Base-by-base conservation (phyloP, 176 grass and related monocot species). In the Aegilops bicornis region DNA sequence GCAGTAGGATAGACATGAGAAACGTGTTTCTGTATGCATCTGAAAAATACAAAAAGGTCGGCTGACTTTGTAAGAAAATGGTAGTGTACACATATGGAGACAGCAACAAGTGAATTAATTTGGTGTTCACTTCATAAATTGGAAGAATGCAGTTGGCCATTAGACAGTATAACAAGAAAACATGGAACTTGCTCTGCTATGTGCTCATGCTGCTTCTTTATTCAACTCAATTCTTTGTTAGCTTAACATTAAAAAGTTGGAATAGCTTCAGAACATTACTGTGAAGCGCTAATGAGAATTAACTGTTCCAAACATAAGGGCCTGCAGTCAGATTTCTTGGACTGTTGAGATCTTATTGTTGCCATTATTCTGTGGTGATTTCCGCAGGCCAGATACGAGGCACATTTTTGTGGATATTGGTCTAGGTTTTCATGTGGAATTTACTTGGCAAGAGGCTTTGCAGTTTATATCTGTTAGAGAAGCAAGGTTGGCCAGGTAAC, bases 341-440 rank as follows among this genome's bases (percentile, higher is more conserved):
- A n/a, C 60, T 80, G 1, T 32, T 79, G 14, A 87, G 42, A 36
- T 58, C 1, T 74, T 59, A 66, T 15, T 17, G 7, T 72, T 66
- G 20, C 47, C 20, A 4, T 66, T 73, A 32, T 66, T 80, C 0
- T 60, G 35, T 69, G 13, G 13, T 50, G 5, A 84, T 84, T 79
- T 60, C 32, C 23, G 64, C 86, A 98, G 96, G 43, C 91, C 90
- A 10, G 96, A 98, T 43, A 91, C 93, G 25, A 85, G 88, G 29
- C 93, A 84, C 78, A 95, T 98, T 90, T 98, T 94, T 89, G 89
- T 98, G 54, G 93, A 98, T 66, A 69, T 98, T 47, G 96, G 93
- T 78, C 89, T 98, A 72, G 96, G 93, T 65, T 98, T 98, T 88
- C 96, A 94, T 88, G 96, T 98, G 68, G 96, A 95, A 87, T 95